Base-by-base conservation (phyloP, 2,329 filamentous ascomycete genomes). In the Pseudocercospora pini-densiflorae region DNA sequence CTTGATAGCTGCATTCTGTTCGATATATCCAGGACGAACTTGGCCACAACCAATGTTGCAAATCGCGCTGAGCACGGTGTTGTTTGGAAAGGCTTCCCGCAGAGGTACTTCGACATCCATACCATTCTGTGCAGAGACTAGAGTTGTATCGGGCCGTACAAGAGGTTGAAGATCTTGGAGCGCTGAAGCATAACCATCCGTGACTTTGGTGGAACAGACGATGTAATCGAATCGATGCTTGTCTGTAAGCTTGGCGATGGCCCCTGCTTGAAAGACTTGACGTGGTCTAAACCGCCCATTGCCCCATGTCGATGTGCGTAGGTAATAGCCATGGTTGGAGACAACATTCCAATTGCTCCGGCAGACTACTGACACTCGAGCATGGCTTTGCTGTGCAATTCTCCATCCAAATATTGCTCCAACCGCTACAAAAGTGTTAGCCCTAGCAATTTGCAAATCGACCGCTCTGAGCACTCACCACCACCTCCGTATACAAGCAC, bases 331-430 rank as follows among this genome's bases (percentile, higher is more conserved):
- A 27, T 58, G 31, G 16, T 19, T 54, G 33, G 54, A 58, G 36
- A 73, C 68, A 5, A 54, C 55, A 21, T 72, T 65, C 49, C 68
- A 74, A 31, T 74, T 74, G 8, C 70, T 70, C 27, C 71, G 64
- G 55, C 71, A 73, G 19, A 74, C 71, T 4, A 72, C 70, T 3
- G 71, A 71, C 43, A 74, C 69, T 36, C 66, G 54, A 19, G 67
- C 55, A 33, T 62, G 40, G 19, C 65, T 63, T 21, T 68, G 63
- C 33, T 74, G 71, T n/a, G 72, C 72, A 47, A 73, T 54, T 40
- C 72, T 67, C 71, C 71, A 73, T 3, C 70, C 72, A 29, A 73
- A 58, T 5, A 72, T 70, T 21, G 71, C 70, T 9, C 72, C 72
- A 27, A 74, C 70, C 16, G 72, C 72, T 65, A 27, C 31, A 43